phyloP scores from a whole-genome alignment of 768 basidiomycete genomes.

The Collybia nuda region DNA sequence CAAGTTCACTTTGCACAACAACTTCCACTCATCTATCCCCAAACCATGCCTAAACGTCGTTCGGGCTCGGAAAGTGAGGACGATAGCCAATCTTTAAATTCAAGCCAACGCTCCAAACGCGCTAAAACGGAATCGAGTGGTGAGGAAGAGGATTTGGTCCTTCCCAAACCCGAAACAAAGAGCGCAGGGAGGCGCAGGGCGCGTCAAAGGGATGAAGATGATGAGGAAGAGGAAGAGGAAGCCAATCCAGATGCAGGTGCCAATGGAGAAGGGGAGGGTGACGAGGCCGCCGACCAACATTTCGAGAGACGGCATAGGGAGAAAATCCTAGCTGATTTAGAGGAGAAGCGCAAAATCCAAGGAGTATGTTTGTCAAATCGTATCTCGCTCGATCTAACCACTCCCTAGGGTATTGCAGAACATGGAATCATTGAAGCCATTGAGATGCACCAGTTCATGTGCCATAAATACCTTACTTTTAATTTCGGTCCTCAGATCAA shows the following conservation, averaged over 20 bases:
- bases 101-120: slow-evolving; percentile 27
- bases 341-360: slow-evolving; percentile 41
- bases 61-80: slow-evolving; percentile 44
- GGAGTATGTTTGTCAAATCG: slow-evolving; percentile 38
- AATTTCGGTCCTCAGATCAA: slow-evolving; percentile 93
- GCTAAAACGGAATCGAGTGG: slow-evolving; percentile 28
- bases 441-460: slow-evolving; percentile 95
- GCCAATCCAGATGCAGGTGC: slow-evolving; percentile 10
- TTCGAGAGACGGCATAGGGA: slow-evolving; percentile 65
- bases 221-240: slow-evolving; percentile 16
- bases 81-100: slow-evolving; percentile 23
- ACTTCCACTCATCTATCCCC: no score
- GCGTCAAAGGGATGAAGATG: slow-evolving; percentile 30
- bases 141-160: slow-evolving; percentile 17
- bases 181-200: slow-evolving; percentile 27
- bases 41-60: slow-evolving; percentile 58
- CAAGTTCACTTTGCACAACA: no score
- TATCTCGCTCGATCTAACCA: slow-evolving; percentile 2
- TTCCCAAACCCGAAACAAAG: slow-evolving; percentile 14
- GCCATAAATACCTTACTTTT: slow-evolving; percentile 82
- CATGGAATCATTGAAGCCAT: slow-evolving; percentile 86
- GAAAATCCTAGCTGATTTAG: slow-evolving; percentile 53
- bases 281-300: slow-evolving; percentile 60
- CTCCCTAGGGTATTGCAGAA: slow-evolving; percentile 69
- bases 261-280: slow-evolving; percentile 33